Evolutionary conservation across 805 yeast species (phyloP).

Genomic region (Schwanniomyces polymorphus): DNA sequence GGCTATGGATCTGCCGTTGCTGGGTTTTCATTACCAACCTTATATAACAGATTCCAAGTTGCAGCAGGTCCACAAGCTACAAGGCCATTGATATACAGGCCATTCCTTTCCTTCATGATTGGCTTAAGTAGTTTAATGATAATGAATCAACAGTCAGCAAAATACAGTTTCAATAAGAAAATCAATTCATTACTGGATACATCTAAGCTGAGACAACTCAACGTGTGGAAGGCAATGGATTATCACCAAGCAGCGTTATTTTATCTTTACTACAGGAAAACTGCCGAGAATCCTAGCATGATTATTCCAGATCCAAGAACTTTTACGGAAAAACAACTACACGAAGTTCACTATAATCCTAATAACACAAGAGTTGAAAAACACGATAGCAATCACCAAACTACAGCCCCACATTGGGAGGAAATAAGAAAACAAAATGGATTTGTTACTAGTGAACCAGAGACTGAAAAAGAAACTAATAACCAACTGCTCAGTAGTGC

Average conservation of each 20-base stretch:
- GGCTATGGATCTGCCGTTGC: slow-evolving; percentile 26
- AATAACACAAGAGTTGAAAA: neutral
- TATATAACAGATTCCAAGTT: slow-evolving; percentile 14
- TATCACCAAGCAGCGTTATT: slow-evolving; percentile 35
- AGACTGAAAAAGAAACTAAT: neutral
- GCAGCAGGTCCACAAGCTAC: slow-evolving; percentile 1
- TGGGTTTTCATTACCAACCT: slow-evolving; percentile 31
- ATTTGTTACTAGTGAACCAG: slow-evolving; percentile 7
- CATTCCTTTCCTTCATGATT: slow-evolving; percentile 30
- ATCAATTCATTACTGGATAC: slow-evolving; percentile 13
- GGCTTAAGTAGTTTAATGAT: slow-evolving; percentile 27
- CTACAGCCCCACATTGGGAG: slow-evolving; percentile 29
- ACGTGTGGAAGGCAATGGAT: slow-evolving; percentile 39
- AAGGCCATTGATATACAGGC: slow-evolving; percentile 21
- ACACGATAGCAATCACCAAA: neutral
- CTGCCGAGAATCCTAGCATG: slow-evolving; percentile 51
- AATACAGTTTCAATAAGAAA: slow-evolving; percentile 20
- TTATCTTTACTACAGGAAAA: slow-evolving; percentile 49
- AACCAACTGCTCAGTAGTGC: neutral
- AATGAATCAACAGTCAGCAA: slow-evolving; percentile 23
- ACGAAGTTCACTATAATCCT: slow-evolving; percentile 28
- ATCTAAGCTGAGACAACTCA: slow-evolving; percentile 14
- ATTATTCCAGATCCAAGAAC: slow-evolving; percentile 57
- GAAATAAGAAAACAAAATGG: slow-evolving; percentile 34
- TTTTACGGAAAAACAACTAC: slow-evolving; percentile 22